phyloP scores from a whole-genome alignment of 805 yeast species.

The Wickerhamiella occidentalis region DNA sequence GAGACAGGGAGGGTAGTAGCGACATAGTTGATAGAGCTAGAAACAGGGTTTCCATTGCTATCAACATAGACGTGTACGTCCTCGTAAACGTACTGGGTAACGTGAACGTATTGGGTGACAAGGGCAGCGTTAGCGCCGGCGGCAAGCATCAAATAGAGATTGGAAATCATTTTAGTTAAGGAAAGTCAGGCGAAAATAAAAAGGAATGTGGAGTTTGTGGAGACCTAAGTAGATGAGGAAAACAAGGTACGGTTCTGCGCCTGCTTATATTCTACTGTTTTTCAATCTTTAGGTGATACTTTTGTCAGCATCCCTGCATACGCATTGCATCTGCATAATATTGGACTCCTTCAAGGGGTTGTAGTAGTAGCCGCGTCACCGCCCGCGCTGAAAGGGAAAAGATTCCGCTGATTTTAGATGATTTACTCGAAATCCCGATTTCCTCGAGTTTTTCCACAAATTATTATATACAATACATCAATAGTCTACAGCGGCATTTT shows the following conservation, averaged over 20 bases:
- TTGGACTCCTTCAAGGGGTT: not conserved
- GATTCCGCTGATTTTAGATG: no score
- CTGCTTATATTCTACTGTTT: slow-evolving; percentile 7
- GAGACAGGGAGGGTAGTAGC: slow-evolving; percentile 12
- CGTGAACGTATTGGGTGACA: slow-evolving; percentile 18
- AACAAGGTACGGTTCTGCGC: not conserved
- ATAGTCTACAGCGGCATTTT: not conserved
- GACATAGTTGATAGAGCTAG: slow-evolving; percentile 15
- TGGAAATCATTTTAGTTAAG: slow-evolving; percentile 6
- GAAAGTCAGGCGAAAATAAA: not conserved
- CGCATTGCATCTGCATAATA: slow-evolving; percentile 5
- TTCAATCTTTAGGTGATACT: not conserved
- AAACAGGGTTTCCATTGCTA: slow-evolving; percentile 17
- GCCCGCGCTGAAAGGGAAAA: no score
- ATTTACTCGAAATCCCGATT: no score
- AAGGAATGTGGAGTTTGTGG: not conserved
- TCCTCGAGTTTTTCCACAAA: no score
- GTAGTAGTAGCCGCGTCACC: not conserved
- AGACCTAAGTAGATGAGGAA: not conserved
- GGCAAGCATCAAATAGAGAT: slow-evolving; percentile 9
- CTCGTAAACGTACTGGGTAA: slow-evolving; percentile 20
- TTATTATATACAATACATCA: no score
- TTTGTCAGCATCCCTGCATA: slow-evolving; percentile 9
- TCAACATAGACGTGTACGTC: slow-evolving; percentile 21
- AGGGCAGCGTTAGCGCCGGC: slow-evolving; percentile 17